These are phyloP conservation scores for Fagopyrum homotropicum DNA, from an alignment of 148 eudicot genomes.

Conservation along the genomic window DNA sequence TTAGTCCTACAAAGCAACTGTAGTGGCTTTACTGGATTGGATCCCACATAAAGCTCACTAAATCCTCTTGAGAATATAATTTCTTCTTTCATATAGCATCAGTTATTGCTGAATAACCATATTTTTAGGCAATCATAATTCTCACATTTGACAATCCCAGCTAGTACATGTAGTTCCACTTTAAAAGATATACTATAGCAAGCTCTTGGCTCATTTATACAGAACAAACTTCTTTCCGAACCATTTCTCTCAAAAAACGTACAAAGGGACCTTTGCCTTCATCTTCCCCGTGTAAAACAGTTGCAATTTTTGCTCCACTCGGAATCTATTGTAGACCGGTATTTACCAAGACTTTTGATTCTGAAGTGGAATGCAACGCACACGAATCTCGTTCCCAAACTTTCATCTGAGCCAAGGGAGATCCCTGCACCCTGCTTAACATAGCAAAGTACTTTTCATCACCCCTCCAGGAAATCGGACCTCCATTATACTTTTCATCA, in stretches of 20 bases:
- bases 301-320: conserved; percentile 83
- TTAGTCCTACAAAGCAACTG: conserved; percentile 84
- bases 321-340: conserved; percentile 84
- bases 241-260: conserved; percentile 89
- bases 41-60: conserved; percentile 73
- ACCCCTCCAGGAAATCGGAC: conserved; percentile 33
- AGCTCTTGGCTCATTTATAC: conserved; percentile 45
- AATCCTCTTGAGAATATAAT: conserved; percentile 60
- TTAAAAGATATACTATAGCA: conserved; percentile 44
- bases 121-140: conserved; percentile 60
- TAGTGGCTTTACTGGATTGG: conserved; percentile 50
- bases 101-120: conserved; percentile 86
- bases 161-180: conserved; percentile 85
- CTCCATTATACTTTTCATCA: conserved; percentile 57
- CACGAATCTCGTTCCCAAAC: conserved; percentile 97
- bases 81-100: conserved; percentile 94
- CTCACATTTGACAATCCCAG: conserved; percentile 56
- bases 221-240: conserved; percentile 83
- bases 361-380: conserved; percentile 66
- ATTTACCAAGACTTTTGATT: conserved; percentile 49
- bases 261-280: conserved; percentile 51
- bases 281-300: conserved; percentile 43
- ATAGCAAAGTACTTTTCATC: conserved; percentile 70
- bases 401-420: conserved; percentile 50
- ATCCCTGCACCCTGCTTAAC: conserved; percentile 42